Conservation (phyloP, 2,329 filamentous ascomycete genomes). For the Trichoderma afroharzianum region DNA sequence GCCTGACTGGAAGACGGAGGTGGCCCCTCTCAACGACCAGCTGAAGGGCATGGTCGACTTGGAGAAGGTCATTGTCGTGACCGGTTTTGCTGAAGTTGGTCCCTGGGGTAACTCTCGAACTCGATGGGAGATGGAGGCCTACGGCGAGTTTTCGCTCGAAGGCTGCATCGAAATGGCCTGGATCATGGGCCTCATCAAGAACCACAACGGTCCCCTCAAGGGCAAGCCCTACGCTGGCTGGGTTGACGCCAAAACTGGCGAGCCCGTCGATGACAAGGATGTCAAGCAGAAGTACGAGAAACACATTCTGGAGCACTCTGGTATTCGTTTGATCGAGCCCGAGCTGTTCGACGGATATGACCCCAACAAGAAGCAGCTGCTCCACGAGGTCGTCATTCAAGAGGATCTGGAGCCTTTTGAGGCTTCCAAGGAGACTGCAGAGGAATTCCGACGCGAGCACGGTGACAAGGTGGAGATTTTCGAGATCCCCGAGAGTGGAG, state of each 20-base stretch:
- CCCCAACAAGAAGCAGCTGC: slow-evolving; percentile 95
- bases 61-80: slow-evolving; percentile 96
- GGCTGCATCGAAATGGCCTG: slow-evolving; percentile 99
- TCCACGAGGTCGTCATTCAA: slow-evolving; percentile 96
- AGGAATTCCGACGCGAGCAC: slow-evolving; percentile 96
- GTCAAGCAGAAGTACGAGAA: slow-evolving; percentile 98
- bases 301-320: slow-evolving; percentile 90
- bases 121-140: slow-evolving; percentile 98
- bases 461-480: slow-evolving; percentile 98
- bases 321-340: slow-evolving; percentile 95
- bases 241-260: slow-evolving; percentile 91
- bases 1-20: slow-evolving; percentile 86
- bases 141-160: slow-evolving; percentile 94
- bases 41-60: slow-evolving; percentile 98
- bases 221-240: slow-evolving; percentile 95
- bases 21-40: slow-evolving; percentile 81
- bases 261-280: slow-evolving; percentile 97
- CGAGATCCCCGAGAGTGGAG: slow-evolving; percentile 87
- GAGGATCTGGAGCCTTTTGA: slow-evolving; percentile 97
- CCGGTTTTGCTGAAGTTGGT: slow-evolving; percentile 91
- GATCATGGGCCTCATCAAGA: slow-evolving; percentile 99
- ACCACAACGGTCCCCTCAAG: slow-evolving; percentile 94
- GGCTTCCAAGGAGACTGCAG: slow-evolving; percentile 91
- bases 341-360: slow-evolving; percentile 97
- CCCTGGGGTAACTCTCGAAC: slow-evolving; percentile 99